These are phyloP conservation scores for Wickerhamomyces kurtzmanii DNA, from an alignment of 805 yeast genomes.

Conservation along the genomic window DNA sequence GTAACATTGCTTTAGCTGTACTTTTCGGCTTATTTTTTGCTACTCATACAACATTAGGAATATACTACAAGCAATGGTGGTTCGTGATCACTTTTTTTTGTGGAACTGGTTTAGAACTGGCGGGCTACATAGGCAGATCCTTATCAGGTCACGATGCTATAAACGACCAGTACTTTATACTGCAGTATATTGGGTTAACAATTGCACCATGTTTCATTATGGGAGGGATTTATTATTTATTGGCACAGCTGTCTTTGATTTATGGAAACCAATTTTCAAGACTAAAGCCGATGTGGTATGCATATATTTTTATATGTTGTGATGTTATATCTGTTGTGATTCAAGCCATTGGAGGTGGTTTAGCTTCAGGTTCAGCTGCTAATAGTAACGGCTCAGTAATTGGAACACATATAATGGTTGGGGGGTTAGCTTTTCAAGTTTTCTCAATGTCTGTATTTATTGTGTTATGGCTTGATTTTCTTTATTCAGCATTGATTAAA, in stretches of 20 bases:
- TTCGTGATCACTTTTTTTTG: conserved; percentile 41
- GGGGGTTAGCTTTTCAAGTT: conserved; percentile 68
- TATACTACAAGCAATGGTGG: conserved; percentile 48
- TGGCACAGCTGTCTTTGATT: conserved; percentile 54
- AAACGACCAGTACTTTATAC: conserved; percentile 31
- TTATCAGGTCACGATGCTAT: conserved; percentile 27
- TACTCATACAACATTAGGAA: conserved; percentile 28
- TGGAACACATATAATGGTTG: conserved; percentile 59
- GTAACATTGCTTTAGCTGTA: conserved; percentile 44
- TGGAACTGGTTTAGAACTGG: conserved; percentile 48
- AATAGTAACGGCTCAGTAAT: conserved; percentile 16
- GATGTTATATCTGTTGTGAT: conserved; percentile 52
- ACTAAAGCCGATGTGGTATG: conserved; percentile 43
- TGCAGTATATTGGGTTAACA: conserved; percentile 59
- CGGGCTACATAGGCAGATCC: conserved; percentile 55
- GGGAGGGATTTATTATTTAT: conserved; percentile 66
- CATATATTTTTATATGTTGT: conserved; percentile 49
- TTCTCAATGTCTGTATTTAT: conserved; percentile 51
- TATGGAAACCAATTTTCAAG: conserved; percentile 44
- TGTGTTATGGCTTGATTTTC: conserved; percentile 34
- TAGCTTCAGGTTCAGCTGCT: conserved; percentile 39
- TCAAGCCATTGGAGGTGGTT: conserved; percentile 69
- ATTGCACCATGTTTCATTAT: conserved; percentile 71
- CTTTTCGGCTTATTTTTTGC: conserved; percentile 36
- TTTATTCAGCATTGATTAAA: conserved; percentile 21